Conservation (phyloP, 2,329 filamentous ascomycete species). For the Xylariales sp. region DNA sequence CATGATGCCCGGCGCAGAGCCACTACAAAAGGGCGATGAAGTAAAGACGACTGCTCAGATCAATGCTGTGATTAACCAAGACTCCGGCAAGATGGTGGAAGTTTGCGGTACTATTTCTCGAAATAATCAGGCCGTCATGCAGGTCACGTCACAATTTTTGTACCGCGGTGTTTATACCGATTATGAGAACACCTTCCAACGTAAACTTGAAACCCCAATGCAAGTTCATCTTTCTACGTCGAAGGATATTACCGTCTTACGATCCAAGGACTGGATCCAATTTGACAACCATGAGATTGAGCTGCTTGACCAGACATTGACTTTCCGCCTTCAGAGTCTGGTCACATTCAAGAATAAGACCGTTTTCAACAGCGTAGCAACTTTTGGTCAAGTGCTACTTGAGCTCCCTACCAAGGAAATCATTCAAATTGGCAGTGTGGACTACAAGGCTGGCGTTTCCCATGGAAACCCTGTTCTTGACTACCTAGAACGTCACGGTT, state of each 20-base stretch:
- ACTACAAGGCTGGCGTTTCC: constrained; percentile 91
- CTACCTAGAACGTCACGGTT: constrained; percentile 91
- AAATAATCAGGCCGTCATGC: constrained; percentile 88
- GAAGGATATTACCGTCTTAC: constrained; percentile 92
- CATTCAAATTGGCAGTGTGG: constrained; percentile 95
- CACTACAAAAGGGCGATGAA: constrained; percentile 93
- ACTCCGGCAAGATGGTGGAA: constrained; percentile 99
- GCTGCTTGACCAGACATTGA: constrained; percentile 90
- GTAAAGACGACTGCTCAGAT: constrained; percentile 94
- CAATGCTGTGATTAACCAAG: constrained; percentile 98
- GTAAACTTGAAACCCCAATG: constrained; percentile 95
- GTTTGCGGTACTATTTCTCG: constrained; percentile 97
- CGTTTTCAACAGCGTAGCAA: constrained; percentile 91
- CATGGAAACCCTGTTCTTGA: constrained; percentile 97
- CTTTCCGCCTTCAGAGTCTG: constrained; percentile 93
- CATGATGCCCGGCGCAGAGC: constrained; percentile 95
- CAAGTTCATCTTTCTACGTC: constrained; percentile 87
- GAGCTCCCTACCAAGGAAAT: constrained; percentile 97
- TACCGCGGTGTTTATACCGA: constrained; percentile 94
- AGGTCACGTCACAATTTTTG: constrained; percentile 97
- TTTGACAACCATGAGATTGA: constrained; percentile 83
- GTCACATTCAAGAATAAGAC: constrained; percentile 95
- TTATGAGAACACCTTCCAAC: constrained; percentile 98
- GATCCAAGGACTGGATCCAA: constrained; percentile 98
- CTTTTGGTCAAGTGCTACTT: constrained; percentile 88